Evolutionary conservation across 208 protist genomes (phyloP).

Genomic region (Angomonas deanei): DNA sequence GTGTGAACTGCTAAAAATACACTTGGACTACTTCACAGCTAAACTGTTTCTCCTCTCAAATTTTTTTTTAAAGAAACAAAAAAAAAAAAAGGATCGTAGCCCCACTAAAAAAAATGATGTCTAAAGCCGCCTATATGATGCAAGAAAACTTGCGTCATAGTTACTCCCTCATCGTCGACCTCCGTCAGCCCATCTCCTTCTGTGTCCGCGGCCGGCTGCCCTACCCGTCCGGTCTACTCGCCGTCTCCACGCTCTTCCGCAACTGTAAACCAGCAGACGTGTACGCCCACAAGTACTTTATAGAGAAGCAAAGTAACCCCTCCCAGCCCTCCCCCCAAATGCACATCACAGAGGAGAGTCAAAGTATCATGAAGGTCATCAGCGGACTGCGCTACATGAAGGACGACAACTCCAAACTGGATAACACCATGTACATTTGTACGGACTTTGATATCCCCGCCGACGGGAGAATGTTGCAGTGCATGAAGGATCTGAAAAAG

Average conservation of each 20-base stretch:
- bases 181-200: constrained; percentile 45
- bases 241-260: constrained; percentile 51
- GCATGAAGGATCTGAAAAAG: too few relatives aligned
- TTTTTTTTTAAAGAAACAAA: neutral
- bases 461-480: too few relatives aligned
- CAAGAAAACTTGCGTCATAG: constrained; percentile 69
- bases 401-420: constrained; percentile 71
- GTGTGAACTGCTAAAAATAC: too few relatives aligned
- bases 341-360: constrained; percentile 82
- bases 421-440: constrained; percentile 76
- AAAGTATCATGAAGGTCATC: constrained; percentile 78
- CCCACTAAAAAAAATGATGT: constrained; percentile 53
- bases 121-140: constrained; percentile 78
- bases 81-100: neutral
- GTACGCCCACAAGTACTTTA: constrained; percentile 83
- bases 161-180: constrained; percentile 59
- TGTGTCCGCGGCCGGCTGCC: constrained; percentile 61
- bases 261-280: constrained; percentile 56
- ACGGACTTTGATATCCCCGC: constrained; percentile 56
- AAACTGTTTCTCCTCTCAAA: neutral
- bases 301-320: constrained; percentile 83
- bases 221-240: constrained; percentile 65
- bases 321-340: constrained; percentile 76
- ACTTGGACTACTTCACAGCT: neutral
- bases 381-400: constrained; percentile 79